Evolutionary conservation across 345 rosid genomes (phyloP).

Genomic region (Hibiscus mutabilis): DNA sequence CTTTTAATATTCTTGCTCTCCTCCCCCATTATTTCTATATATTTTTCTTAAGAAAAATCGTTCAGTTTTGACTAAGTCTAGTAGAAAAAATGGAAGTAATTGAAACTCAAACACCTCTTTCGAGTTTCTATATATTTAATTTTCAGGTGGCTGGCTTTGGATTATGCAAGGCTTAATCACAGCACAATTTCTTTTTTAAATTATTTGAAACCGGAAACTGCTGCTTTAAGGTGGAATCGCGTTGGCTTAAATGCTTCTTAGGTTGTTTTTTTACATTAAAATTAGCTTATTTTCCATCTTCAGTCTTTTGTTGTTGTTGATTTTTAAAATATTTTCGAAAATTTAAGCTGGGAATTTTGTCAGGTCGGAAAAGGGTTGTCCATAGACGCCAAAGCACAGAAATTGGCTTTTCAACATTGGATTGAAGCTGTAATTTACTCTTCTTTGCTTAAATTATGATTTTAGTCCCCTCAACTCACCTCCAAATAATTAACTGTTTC

Average conservation of each 20-base stretch:
- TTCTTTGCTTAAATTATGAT: too few relatives aligned
- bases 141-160: constrained; percentile 79
- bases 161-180: constrained; percentile 63
- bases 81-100: constrained; percentile 34
- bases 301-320: background rate
- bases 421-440: constrained; percentile 28
- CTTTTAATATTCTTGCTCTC: too few relatives aligned
- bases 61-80: too few relatives aligned
- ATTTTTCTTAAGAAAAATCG: too few relatives aligned
- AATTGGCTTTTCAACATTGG: constrained; percentile 93
- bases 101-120: constrained; percentile 20
- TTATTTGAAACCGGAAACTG: constrained; percentile 59
- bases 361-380: constrained; percentile 79
- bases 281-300: constrained; percentile 4
- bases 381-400: constrained; percentile 57
- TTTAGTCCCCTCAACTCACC: too few relatives aligned
- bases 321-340: background rate
- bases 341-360: constrained; percentile 6
- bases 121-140: constrained; percentile 20
- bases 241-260: constrained; percentile 66
- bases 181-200: constrained; percentile 80
- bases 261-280: constrained; percentile 35
- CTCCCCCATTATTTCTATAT: too few relatives aligned
- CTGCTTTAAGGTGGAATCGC: constrained; percentile 77
- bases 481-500: too few relatives aligned